Percentiles rank a stretch among this genome's conserved stretches.
Evolutionary conservation across 495 filamentous ascomycete genomes (phyloP).

Genomic region (Penicillium fimorum): DNA sequence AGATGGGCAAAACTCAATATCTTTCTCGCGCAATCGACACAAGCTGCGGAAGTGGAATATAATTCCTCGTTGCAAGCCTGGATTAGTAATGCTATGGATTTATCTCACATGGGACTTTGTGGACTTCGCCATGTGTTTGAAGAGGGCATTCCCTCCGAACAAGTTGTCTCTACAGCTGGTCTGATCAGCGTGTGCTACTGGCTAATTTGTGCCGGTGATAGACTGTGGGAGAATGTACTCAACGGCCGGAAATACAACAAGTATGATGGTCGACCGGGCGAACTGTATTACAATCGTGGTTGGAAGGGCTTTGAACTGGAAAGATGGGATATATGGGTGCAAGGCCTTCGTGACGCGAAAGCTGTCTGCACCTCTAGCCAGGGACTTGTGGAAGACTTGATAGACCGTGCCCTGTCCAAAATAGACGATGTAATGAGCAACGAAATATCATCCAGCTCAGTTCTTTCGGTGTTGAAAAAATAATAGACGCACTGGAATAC

Average conservation of each 20-base stretch:
- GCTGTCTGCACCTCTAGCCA: neutral
- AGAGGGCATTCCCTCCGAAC: neutral
- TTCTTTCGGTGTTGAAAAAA: neutral
- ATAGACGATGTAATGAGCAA: neutral
- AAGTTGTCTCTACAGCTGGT: neutral
- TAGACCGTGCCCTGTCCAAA: neutral
- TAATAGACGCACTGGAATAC: neutral
- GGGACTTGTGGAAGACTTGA: neutral
- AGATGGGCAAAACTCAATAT: constrained; percentile 2
- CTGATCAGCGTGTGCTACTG: constrained; percentile 7
- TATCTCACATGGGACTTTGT: neutral
- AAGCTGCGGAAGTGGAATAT: constrained; percentile 1
- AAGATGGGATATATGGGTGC: constrained; percentile 3
- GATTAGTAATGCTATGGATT: constrained; percentile 4
- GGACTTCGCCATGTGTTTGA: constrained; percentile 1
- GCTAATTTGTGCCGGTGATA: constrained; percentile 3
- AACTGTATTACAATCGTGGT: neutral
- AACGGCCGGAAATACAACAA: constrained; percentile 2
- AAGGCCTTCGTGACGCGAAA: constrained; percentile 1
- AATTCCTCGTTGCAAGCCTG: neutral
- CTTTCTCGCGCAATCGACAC: constrained; percentile 1
- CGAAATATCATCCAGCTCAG: neutral
- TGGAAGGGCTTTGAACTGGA: constrained; percentile 6
- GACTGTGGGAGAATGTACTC: constrained; percentile 8
- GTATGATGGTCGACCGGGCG: constrained; percentile 5